Evolutionary conservation across 1,284 basidiomycete genomes (phyloP).

Genomic region (Neonothopanus nambi): DNA sequence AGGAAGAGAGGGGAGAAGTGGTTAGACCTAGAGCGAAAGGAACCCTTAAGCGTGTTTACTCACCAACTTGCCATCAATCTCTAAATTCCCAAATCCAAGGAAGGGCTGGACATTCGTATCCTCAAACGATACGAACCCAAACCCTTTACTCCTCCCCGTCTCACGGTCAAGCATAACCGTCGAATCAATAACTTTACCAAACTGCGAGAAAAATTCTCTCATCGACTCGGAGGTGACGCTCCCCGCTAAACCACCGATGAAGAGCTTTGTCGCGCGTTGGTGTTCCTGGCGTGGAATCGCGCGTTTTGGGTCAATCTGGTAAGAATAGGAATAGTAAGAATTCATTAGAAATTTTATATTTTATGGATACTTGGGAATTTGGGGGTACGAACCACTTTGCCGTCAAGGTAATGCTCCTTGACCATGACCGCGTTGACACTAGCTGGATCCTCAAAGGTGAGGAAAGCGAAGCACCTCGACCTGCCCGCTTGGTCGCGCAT

Average conservation of each 20-base stretch:
- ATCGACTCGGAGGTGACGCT: slow-evolving; percentile 93
- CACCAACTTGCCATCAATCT: slow-evolving; percentile 91
- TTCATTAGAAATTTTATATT: slow-evolving; percentile 4
- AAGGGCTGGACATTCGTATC: slow-evolving; percentile 85
- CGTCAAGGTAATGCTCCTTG: slow-evolving; percentile 87
- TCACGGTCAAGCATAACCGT: slow-evolving; percentile 99
- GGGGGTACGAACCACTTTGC: slow-evolving; percentile 77
- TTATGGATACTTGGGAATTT: slow-evolving; percentile 6
- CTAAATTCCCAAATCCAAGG: slow-evolving; percentile 82
- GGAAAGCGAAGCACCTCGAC: slow-evolving; percentile 92
- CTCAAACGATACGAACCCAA: slow-evolving; percentile 96
- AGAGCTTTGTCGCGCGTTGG: slow-evolving; percentile 89
- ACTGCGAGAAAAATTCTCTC: slow-evolving; percentile 89
- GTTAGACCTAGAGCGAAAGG: not conserved
- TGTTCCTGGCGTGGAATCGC: slow-evolving; percentile 96
- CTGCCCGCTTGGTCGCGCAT: slow-evolving; percentile 92
- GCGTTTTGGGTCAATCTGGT: slow-evolving; percentile 96
- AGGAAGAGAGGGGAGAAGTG: slow-evolving; percentile 11
- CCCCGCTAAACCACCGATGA: slow-evolving; percentile 93
- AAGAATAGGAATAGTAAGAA: slow-evolving; percentile 9
- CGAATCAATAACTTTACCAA: slow-evolving; percentile 92
- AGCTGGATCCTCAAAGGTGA: slow-evolving; percentile 87
- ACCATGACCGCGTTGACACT: slow-evolving; percentile 91
- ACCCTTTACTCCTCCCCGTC: slow-evolving; percentile 94
- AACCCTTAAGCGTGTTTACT: slow-evolving; percentile 26